Base-by-base conservation (phyloP, 306 rosid genomes). In the Albizia julibrissin region DNA sequence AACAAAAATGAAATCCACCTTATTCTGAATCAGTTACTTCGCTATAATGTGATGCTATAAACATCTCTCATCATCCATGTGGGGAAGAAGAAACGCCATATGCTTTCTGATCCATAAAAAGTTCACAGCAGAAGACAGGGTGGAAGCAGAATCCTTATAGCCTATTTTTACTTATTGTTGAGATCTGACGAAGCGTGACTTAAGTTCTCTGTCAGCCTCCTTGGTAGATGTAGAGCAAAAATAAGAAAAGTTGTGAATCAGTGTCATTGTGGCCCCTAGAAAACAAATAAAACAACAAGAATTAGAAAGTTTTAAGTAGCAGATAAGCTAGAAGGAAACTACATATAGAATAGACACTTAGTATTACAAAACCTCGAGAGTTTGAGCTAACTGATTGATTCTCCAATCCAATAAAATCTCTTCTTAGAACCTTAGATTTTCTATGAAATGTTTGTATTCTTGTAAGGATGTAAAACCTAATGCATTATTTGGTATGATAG, bases 191-290 rank as follows among this genome's bases (percentile, higher is more conserved):
- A 70, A 31, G 46, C 59, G 77, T 61, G 77, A 69, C 68, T 74
- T 34, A 71, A 69, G 75, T 84, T 89, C 87, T 75, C 76, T 68
- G 62, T 81, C 85, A 88, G 79, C 86, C 40, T 83, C 88, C 79
- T 43, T 72, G 21, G 67, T 39, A 66, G 80, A 82, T 72, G 80
- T 74, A 76, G 50, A 37, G 78, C 80, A 61, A 87, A 82, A 64
- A 34, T 39, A 62, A 87, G n/a, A 80, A 56, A 29, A 44, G 40
- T 58, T n/a, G 49, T 67, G 83, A 12, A 80, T 81, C 82, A 92
- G 78, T 89, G 85, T 65, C 81, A 82, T 65, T 89, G 94, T 91
- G 88, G 93, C 87, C 83, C 56, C 77, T 40, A 80, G 75, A 75
- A 77, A 26, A 59, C 39, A 70, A 44, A 75, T 40, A 69, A 56